Evolutionary conservation across 768 basidiomycete species (phyloP), one percentile per base, ranked within the genome.

Genomic region (Podaxis sp.): DNA sequence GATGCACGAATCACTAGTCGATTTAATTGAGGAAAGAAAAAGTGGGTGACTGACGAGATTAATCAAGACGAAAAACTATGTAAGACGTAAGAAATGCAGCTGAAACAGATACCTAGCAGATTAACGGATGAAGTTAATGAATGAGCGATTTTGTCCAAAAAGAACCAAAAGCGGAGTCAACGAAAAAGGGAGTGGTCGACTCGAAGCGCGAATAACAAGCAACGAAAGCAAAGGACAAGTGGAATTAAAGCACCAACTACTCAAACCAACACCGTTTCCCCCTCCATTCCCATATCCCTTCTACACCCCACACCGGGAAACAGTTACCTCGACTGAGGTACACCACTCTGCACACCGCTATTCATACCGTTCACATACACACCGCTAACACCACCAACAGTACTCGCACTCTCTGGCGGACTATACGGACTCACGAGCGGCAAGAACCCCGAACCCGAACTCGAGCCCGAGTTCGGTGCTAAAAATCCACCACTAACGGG

Each of bases 391-490:
- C 11, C 30, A 37, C 11, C 13, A 20, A 5, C 49, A n/a, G 20
- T 38, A 22, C 11, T 12, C 37, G 28, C 49, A 38, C 22, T 37
- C n/a, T 51, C 58, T n/a, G 36, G 48, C 15, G 58, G 58, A 52
- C 50, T 51, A 51, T 52, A 40, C 12, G 49, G 49, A 41, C 58
- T 60, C 10, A 51, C 58, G 41, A 51, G 49, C 49, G 48, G 58
- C 38, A 50, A 52, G 8, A 30, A 38, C n/a, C 49, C 36, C 49
- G 49, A 50, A 22, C 17, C n/a, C 15, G 44, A 17, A 22, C 58
- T 38, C 50, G 46, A 38, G 26, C n/a, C 37, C 7, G 58, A 37
- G 40, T 40, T 40, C 30, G 58, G n/a, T n/a, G 49, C 36, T 26
- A 57, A 40, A 60, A 50, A 41, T 10, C 8, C 48, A 51, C 11